phyloP scores from a whole-genome alignment of 2,329 filamentous ascomycete species.

The Verticillium longisporum region DNA sequence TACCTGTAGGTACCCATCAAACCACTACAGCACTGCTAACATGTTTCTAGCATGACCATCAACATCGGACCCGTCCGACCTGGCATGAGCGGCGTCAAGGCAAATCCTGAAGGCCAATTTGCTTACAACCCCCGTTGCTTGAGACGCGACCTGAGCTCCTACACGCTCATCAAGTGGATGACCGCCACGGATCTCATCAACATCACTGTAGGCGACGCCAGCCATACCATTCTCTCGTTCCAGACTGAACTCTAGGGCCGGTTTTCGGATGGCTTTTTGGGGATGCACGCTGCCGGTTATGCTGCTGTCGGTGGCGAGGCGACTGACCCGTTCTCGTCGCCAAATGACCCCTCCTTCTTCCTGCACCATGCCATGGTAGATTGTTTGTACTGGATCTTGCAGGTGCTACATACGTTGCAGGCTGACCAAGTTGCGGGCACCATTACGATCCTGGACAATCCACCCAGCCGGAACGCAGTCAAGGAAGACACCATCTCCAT shows the following conservation, averaged over 20 bases:
- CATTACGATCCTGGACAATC: constrained; percentile 13
- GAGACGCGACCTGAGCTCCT: constrained; percentile 17
- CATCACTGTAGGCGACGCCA: constrained; percentile 13
- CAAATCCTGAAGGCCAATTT: constrained; percentile 4
- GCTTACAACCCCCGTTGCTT: constrained; percentile 23
- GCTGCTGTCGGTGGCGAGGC: constrained; percentile 18
- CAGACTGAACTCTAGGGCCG: constrained; percentile 22
- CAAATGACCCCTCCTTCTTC: constrained; percentile 17
- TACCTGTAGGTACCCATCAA: too few species aligned
- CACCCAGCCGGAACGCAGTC: constrained; percentile 14
- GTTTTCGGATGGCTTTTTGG: constrained; percentile 18
- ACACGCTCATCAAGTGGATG: constrained; percentile 11
- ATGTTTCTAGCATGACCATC: constrained; percentile 12
- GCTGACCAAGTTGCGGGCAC: constrained; percentile 13
- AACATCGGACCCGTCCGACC: constrained; percentile 21
- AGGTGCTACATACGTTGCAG: constrained; percentile 11
- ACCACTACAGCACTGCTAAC: background rate
- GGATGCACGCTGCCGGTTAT: constrained; percentile 20
- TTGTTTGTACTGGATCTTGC: constrained; percentile 20
- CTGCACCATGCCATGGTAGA: constrained; percentile 19
- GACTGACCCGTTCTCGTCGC: constrained; percentile 15
- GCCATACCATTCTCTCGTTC: constrained; percentile 14
- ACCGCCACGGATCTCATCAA: constrained; percentile 14
- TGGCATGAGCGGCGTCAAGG: constrained; percentile 5
- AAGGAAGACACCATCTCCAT: constrained; percentile 18